Evolutionary conservation across 2,329 filamentous ascomycete genomes (phyloP).

Genomic region (Dothidotthia symphoricarpi): DNA sequence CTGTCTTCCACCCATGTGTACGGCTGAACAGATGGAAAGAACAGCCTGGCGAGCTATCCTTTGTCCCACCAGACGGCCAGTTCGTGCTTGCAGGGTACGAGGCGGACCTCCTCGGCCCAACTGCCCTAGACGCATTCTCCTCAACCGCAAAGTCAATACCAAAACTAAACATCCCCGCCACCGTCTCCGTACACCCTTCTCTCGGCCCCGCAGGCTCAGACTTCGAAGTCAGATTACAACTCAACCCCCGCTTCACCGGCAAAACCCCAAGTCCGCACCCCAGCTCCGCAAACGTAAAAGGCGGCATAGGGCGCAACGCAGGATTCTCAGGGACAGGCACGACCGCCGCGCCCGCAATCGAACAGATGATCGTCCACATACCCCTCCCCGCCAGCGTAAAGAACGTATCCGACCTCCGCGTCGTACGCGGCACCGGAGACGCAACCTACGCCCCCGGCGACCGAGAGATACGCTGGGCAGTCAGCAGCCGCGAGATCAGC

Average conservation of each 20-base stretch:
- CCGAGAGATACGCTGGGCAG: conserved; percentile 74
- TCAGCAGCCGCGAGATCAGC: conserved; percentile 73
- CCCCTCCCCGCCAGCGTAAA: conserved; percentile 77
- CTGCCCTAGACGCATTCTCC: conserved; percentile 44
- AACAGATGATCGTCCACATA: conserved; percentile 74
- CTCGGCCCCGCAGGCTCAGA: conserved; percentile 74
- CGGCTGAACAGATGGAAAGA: conserved; percentile 87
- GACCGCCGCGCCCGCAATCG: conserved; percentile 51
- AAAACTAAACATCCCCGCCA: conserved; percentile 76
- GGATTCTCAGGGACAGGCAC: conserved; percentile 36
- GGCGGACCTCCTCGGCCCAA: conserved; percentile 79
- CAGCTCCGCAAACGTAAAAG: conserved; percentile 29
- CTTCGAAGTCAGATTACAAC: conserved; percentile 79
- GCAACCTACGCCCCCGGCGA: conserved; percentile 76
- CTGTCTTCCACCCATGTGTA: conserved; percentile 95
- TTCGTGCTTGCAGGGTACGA: conserved; percentile 95
- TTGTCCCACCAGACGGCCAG: conserved; percentile 89
- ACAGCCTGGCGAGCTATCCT: conserved; percentile 86
- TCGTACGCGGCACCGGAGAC: conserved; percentile 76
- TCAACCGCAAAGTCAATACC: conserved; percentile 31
- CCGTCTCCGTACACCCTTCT: conserved; percentile 76
- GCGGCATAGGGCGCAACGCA: conserved; percentile 26
- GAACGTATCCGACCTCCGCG: conserved; percentile 77
- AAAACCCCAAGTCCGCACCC: conserved; percentile 41
- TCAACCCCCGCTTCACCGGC: conserved; percentile 55